Evolutionary conservation across 305 asterid genomes (phyloP), one percentile per base, ranked within the genome.

Genomic region (Nicotiana rustica): DNA sequence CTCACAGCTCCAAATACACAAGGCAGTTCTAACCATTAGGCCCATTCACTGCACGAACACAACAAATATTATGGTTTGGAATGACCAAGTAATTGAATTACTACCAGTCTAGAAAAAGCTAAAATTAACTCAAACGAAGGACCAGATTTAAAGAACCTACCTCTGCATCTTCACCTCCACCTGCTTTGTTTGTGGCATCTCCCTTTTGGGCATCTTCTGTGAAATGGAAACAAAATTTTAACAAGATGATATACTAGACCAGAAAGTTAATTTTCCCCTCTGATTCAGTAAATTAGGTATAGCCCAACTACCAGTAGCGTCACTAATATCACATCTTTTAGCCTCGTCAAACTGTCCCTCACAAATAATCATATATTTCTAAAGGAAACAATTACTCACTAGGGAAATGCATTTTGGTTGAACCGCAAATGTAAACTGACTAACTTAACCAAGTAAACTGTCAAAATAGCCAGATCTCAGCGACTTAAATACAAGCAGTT

Each of bases 101-200:
- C 60, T 59, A 44, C 33, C 67, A 78, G 7, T 19, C 41, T 19
- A 64, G 31, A 41, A 79, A 64, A 14, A 64, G 38, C 47, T 13
- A 79, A 61, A 44, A 25, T 62, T 6, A 8, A 60, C 35, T 18
- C 59, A 12, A 25, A 14, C 18, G 41, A 62, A 62, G 19, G 49
- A 80, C 31, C n/a, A 19, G 38, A 56, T 31, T 9, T 10, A 76
- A 76, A 55, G 67, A 57, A 31, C n/a, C 13, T 47, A 21, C 71
- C 95, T 93, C 93, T 56, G 90, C 92, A 83, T 88, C 93, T 14
- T 90, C 96, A 57, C 89, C 93, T 55, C 90, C 94, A 55, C 92
- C 93, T 81, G 81, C 88, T 88, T 88, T 93, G 91, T 61, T 80
- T 75, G 86, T 81, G 82, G 88, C 91, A 81, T 91, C 95, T 67